Conservation (phyloP, 352 stramenopile genomes). For the Globisporangium nagaii region DNA sequence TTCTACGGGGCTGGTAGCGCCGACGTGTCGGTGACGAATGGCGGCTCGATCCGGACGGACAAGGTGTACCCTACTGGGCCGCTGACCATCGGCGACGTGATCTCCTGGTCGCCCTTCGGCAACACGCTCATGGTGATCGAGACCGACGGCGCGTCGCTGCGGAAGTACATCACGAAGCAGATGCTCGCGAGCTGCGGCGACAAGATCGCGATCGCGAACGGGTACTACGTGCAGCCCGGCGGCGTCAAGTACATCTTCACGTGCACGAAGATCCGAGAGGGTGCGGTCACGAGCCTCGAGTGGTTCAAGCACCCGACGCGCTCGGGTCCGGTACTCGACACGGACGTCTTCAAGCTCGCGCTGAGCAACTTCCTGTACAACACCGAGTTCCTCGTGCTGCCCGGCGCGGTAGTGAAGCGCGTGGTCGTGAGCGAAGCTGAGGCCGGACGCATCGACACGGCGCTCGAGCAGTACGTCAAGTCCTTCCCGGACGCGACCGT, state of each 20-base stretch:
- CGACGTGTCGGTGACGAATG: constrained; percentile 14
- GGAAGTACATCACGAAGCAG: constrained; percentile 32
- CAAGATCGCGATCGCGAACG: constrained; percentile 16
- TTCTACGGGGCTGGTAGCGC: constrained; percentile 12
- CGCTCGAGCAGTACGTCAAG: constrained; percentile 12
- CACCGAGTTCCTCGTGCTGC: constrained; percentile 1
- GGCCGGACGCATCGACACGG: constrained; percentile 6
- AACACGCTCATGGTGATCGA: constrained; percentile 15
- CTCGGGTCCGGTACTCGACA: constrained; percentile 10
- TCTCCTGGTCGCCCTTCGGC: constrained; percentile 19
- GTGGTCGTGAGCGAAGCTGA: constrained; percentile 4
- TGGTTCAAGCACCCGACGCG: constrained; percentile 13
- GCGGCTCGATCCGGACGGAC: constrained; percentile 18
- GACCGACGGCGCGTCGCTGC: constrained; percentile 29
- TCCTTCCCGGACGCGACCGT: constrained; percentile 8
- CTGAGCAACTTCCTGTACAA: constrained; percentile 11
- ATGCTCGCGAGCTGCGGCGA: constrained; percentile 12
- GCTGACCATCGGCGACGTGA: constrained; percentile 15
- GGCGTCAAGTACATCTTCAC: constrained; percentile 15
- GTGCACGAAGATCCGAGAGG: constrained; percentile 10
- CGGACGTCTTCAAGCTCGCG: constrained; percentile 8
- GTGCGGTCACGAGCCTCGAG: constrained; percentile 7
- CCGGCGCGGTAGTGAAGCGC: not conserved
- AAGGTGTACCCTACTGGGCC: constrained; percentile 10
- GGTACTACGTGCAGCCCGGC: constrained; percentile 14